These are phyloP conservation scores for Hibiscus trionum DNA, from an alignment of 345 rosid species.

Conservation along the genomic window DNA sequence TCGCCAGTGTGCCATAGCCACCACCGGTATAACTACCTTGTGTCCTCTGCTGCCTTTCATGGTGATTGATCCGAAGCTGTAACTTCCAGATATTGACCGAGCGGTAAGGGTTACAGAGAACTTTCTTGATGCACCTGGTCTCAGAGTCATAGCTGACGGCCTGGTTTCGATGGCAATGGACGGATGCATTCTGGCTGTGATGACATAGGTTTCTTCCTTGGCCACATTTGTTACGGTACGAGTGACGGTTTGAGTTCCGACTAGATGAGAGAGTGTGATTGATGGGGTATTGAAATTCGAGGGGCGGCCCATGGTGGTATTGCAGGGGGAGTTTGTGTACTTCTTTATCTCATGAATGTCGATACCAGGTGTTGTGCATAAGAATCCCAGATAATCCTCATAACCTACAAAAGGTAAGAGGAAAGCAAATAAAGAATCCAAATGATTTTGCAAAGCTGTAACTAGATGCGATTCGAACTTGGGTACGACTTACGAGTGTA, in stretches of 20 bases:
- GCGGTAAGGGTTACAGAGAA: constrained; percentile 61
- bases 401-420: constrained; percentile 41
- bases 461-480: not conserved
- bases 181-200: constrained; percentile 76
- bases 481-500: not conserved
- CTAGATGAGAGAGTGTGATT: constrained; percentile 74
- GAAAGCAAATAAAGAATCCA: not conserved
- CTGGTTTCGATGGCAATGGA: constrained; percentile 65
- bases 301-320: constrained; percentile 66
- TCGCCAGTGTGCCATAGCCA: constrained; percentile 67
- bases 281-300: constrained; percentile 88
- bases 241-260: constrained; percentile 50
- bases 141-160: constrained; percentile 89
- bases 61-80: constrained; percentile 74
- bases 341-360: constrained; percentile 65
- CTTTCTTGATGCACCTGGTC: constrained; percentile 52
- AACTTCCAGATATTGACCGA: constrained; percentile 55
- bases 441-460: not conserved
- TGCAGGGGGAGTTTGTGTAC: constrained; percentile 70
- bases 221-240: constrained; percentile 85
- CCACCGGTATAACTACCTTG: constrained; percentile 79
- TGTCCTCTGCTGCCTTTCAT: constrained; percentile 97
- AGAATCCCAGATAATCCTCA: constrained; percentile 80
- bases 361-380: constrained; percentile 92
- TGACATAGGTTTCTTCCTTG: constrained; percentile 78